A percentile compares a stretch with the other conserved stretches of the same genome.
Conservation (phyloP, 2,329 filamentous ascomycete genomes). For the Aulographum hederae region DNA sequence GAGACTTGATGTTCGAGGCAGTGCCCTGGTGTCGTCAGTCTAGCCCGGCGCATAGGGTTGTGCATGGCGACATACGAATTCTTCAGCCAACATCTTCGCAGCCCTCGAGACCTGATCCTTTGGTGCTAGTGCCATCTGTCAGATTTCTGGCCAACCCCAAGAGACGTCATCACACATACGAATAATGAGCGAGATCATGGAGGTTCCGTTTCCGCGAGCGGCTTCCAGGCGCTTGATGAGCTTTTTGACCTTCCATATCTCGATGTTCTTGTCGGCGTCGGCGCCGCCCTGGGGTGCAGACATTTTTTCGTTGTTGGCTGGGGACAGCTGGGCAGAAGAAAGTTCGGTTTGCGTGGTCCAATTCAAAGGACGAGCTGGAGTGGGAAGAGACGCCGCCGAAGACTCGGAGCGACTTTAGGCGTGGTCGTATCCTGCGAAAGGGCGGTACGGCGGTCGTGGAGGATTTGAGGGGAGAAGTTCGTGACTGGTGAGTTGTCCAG, state of each 20-base stretch:
- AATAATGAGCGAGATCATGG: slow-evolving; percentile 99
- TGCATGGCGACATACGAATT: slow-evolving; percentile 52
- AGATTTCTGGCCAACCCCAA: slow-evolving; percentile 1
- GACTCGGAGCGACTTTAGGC: too few species aligned
- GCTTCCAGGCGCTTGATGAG: slow-evolving; percentile 96
- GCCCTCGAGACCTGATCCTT: slow-evolving; percentile 96
- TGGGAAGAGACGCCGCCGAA: neutral
- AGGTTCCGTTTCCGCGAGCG: slow-evolving; percentile 93
- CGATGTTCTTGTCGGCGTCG: slow-evolving; percentile 97
- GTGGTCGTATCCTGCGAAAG: too few species aligned
- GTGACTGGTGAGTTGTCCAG: too few species aligned
- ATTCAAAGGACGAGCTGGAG: neutral
- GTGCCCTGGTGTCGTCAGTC: slow-evolving; percentile 46
- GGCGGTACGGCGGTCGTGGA: too few species aligned
- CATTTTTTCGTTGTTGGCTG: slow-evolving; percentile 41
- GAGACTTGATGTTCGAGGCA: slow-evolving; percentile 98
- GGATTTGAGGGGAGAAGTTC: too few species aligned
- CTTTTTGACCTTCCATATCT: slow-evolving; percentile 98
- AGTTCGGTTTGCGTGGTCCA: slow-evolving; percentile 1
- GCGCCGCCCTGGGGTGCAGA: slow-evolving; percentile 67
- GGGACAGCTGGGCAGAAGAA: neutral
- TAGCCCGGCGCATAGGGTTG: slow-evolving; percentile 9
- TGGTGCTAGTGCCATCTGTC: slow-evolving; percentile 42
- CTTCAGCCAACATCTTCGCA: slow-evolving; percentile 99
- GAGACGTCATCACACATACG: too few species aligned